Conservation (phyloP, 2,329 filamentous ascomycete genomes). For the Gliomastix tumulicola region DNA sequence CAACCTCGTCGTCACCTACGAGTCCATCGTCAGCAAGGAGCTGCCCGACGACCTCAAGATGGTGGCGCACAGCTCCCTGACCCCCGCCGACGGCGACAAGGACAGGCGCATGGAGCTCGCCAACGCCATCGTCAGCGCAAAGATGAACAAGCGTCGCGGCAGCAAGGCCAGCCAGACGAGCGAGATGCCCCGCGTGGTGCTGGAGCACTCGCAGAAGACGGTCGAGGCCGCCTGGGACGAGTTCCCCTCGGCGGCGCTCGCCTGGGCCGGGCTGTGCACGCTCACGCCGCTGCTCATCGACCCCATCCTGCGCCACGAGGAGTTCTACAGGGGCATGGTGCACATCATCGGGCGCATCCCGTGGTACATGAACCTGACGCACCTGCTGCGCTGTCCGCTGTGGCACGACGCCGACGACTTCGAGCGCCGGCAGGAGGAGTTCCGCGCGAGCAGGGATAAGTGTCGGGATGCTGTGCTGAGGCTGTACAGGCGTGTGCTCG, state of each 20-base stretch:
- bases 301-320: constrained; percentile 21
- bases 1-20: constrained; percentile 24
- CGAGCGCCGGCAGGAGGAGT: constrained; percentile 14
- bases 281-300: constrained; percentile 29
- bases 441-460: constrained; percentile 10
- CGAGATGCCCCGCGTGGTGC: constrained; percentile 15
- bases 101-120: constrained; percentile 19
- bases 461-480: constrained; percentile 13
- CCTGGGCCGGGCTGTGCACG: constrained; percentile 27
- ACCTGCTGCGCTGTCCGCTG: constrained; percentile 11
- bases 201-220: constrained; percentile 16
- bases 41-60: constrained; percentile 22
- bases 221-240: constrained; percentile 15
- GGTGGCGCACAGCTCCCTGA: constrained; percentile 15
- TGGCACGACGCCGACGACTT: constrained; percentile 7
- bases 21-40: constrained; percentile 24
- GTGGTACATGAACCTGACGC: constrained; percentile 24
- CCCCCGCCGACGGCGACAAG: constrained; percentile 9
- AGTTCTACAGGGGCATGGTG: constrained; percentile 18
- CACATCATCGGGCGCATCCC: constrained; percentile 22
- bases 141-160: constrained; percentile 18
- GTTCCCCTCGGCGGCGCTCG: constrained; percentile 19
- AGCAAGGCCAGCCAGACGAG: constrained; percentile 17
- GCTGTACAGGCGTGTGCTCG: constrained; percentile 22
- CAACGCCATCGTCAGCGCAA: constrained; percentile 18